Conservation (phyloP, 2,329 filamentous ascomycete species). For the Emmonsiellopsis sp. region DNA sequence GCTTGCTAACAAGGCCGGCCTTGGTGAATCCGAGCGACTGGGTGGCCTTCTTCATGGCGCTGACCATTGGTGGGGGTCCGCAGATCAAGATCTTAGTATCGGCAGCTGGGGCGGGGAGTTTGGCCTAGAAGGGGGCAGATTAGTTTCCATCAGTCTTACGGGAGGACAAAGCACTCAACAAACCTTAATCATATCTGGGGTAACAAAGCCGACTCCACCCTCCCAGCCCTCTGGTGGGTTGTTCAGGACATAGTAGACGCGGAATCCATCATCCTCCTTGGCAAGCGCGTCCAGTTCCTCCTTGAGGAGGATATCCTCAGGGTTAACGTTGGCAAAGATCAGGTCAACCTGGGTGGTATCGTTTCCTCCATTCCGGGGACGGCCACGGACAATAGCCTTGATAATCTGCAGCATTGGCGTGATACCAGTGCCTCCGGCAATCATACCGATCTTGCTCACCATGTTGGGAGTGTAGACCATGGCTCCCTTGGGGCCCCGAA, state of each 20-base stretch:
- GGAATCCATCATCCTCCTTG: slow-evolving; percentile 69
- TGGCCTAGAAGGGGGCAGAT: slow-evolving; percentile 23
- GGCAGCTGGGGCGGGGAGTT: slow-evolving; percentile 66
- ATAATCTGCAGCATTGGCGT: slow-evolving; percentile 97
- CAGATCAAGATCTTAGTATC: slow-evolving; percentile 94
- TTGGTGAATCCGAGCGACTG: slow-evolving; percentile 86
- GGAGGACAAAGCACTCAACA: slow-evolving; percentile 17
- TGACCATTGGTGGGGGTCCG: slow-evolving; percentile 93
- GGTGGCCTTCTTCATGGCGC: slow-evolving; percentile 91
- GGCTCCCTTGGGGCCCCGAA: slow-evolving; percentile 90
- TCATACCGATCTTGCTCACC: slow-evolving; percentile 94
- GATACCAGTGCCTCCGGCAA: slow-evolving; percentile 93
- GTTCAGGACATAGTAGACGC: slow-evolving; percentile 91
- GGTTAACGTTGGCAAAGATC: slow-evolving; percentile 94
- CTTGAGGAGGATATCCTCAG: slow-evolving; percentile 84
- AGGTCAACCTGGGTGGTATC: slow-evolving; percentile 86
- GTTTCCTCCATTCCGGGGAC: slow-evolving; percentile 53
- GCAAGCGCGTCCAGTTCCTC: slow-evolving; percentile 79
- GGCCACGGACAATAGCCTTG: slow-evolving; percentile 77
- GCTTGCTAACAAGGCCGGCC: slow-evolving; percentile 90
- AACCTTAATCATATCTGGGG: slow-evolving; percentile 88
- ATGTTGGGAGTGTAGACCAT: slow-evolving; percentile 98
- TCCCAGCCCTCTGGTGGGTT: slow-evolving; percentile 88
- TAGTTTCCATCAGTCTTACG: slow-evolving; percentile 13
- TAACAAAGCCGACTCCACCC: slow-evolving; percentile 91